Evolutionary conservation across 306 rosid genomes (phyloP).

Genomic region (Trifolium dubium): DNA sequence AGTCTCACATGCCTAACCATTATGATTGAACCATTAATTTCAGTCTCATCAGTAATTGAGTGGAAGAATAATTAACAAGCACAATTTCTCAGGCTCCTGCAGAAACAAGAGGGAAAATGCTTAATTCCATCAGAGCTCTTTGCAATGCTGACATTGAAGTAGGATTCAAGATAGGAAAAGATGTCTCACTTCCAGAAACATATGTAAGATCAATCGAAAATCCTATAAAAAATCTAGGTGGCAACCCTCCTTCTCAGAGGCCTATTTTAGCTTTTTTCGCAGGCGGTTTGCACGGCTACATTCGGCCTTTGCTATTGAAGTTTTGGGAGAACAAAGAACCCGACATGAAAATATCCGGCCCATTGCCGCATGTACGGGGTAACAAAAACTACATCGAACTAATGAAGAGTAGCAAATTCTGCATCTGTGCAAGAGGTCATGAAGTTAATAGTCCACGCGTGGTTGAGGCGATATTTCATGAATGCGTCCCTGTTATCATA

Average conservation of each 20-base stretch:
- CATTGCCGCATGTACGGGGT: conserved; percentile 61
- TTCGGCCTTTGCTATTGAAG: conserved; percentile 70
- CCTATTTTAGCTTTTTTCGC: conserved; percentile 84
- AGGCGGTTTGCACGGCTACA: conserved; percentile 80
- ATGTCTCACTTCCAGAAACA: conserved; percentile 92
- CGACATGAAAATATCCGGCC: conserved; percentile 77
- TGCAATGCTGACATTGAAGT: conserved; percentile 90
- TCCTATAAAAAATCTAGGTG: conserved; percentile 72
- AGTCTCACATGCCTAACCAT: conserved; percentile 26
- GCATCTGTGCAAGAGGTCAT: conserved; percentile 91
- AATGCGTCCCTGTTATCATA: conserved; percentile 89
- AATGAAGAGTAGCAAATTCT: conserved; percentile 91
- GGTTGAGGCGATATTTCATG: conserved; percentile 81
- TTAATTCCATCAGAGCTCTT: conserved; percentile 78
- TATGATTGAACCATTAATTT: conserved; percentile 44
- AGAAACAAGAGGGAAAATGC: conserved; percentile 73
- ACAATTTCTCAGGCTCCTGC: conserved; percentile 76
- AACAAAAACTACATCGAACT: conserved; percentile 58
- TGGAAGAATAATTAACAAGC: conserved; percentile 50
- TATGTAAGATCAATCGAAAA: conserved; percentile 56
- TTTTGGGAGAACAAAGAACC: conserved; percentile 90
- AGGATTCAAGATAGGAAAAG: conserved; percentile 91
- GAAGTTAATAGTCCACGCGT: conserved; percentile 96
- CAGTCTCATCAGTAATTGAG: conserved; percentile 46
- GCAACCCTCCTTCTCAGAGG: conserved; percentile 74